Base-by-base conservation (phyloP, 805 yeast genomes). In the Metschnikowia rubicola region DNA sequence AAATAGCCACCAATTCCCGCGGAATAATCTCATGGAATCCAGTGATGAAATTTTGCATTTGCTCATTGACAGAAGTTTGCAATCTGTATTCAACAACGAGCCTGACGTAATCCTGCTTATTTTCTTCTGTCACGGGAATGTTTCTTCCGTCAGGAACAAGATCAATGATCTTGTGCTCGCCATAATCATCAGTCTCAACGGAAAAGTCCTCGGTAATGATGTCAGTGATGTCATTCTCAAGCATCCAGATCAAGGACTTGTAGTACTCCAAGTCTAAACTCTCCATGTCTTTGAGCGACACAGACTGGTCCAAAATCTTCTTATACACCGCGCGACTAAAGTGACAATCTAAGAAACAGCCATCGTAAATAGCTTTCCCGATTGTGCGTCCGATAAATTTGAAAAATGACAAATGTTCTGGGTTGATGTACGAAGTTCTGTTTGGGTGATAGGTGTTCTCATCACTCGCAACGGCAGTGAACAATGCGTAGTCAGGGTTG, bases 321-420 rank as follows among this genome's bases (percentile, higher is more conserved):
- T 94, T 94, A 72, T 94, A 94, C 29, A 94, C 96, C 6, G 96
- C 96, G 51, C 98, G 76, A 51, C 96, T 87, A 68, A 94, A 94
- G 64, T 94, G 97, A 57, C 97, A 90, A 63, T 94, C 98, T 52
- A 94, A 71, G 66, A 83, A 84, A 52, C 90, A 83, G 30, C 82
- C 82, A 61, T 94, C 99, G 61, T 77, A 84, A 10, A 94, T 86
- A 1, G 99, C 98, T 60, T 94, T 91, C 44, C 97, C 99, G 57
- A 94, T 88, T 29, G 94, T 77, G 60, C 95, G 77, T 19, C 99
- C 99, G 64, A 91, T 86, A 65, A 94, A 94, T 63, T 88, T 88
- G 79, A 92, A 94, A 65, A 89, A 91, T 8, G 95, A 85, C 50
- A 89, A 68, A 66, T 91, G 97, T 60, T 91, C 97, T 0, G 97